phyloP scores from a whole-genome alignment of 805 yeast species.

The Kodamaea neixiangensis region DNA sequence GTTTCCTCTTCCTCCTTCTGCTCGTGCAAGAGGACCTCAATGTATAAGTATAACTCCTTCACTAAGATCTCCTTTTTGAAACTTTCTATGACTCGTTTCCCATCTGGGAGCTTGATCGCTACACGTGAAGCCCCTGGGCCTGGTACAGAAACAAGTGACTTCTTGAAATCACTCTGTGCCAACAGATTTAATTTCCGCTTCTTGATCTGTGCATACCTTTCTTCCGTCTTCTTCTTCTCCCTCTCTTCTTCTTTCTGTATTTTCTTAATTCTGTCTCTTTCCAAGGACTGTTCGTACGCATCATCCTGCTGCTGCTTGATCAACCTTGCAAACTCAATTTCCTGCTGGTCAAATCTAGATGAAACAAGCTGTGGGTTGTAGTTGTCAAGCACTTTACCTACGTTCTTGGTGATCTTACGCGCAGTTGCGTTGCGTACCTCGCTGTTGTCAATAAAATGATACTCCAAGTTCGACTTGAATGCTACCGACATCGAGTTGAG shows the following conservation, averaged over 20 bases:
- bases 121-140: constrained; percentile 23
- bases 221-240: constrained; percentile 16
- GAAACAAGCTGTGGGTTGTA: constrained; percentile 42
- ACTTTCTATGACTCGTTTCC: constrained; percentile 49
- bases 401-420: constrained; percentile 26
- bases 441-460: constrained; percentile 21
- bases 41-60: constrained; percentile 50
- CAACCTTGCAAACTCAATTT: constrained; percentile 39
- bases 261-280: constrained; percentile 56
- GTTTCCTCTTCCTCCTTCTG: constrained; percentile 6
- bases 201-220: constrained; percentile 7
- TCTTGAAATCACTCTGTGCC: constrained; percentile 2
- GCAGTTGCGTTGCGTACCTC: constrained; percentile 18
- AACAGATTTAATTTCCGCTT: constrained; percentile 2
- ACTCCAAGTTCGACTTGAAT: constrained; percentile 31
- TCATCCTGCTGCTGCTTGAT: constrained; percentile 45
- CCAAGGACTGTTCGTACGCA: constrained; percentile 42
- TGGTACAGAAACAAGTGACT: not conserved
- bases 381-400: constrained; percentile 26
- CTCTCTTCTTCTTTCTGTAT: constrained; percentile 37
- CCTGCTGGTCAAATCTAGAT: constrained; percentile 40
- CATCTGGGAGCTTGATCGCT: constrained; percentile 57
- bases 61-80: constrained; percentile 42
- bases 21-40: constrained; percentile 40
- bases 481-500: constrained; percentile 43